Evolutionary conservation across 179 eudicot species (phyloP).

Genomic region (Sideroxylon spinosum): DNA sequence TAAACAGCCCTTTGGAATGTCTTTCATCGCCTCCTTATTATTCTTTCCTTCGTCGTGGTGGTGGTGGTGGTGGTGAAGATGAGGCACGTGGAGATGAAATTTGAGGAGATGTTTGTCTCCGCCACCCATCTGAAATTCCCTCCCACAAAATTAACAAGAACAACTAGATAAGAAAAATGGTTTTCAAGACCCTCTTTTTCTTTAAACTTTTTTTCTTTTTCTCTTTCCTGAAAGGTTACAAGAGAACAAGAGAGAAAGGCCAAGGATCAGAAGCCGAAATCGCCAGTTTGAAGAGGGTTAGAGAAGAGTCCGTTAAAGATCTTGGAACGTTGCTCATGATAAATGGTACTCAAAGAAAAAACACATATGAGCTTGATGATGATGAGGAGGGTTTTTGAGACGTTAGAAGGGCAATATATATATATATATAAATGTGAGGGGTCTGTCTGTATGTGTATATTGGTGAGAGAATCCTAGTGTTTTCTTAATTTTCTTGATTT

Average conservation of each 20-base stretch:
- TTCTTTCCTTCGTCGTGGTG: conserved; percentile 17
- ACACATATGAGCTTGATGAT: conserved; percentile 1
- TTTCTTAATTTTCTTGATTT: conserved; percentile 6
- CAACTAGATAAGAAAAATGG: neutral
- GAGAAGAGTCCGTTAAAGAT: conserved; percentile 58
- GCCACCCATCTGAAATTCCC: neutral
- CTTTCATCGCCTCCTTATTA: conserved; percentile 17
- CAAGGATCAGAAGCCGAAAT: conserved; percentile 80
- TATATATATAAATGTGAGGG: neutral
- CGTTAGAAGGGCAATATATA: neutral
- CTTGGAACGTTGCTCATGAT: conserved; percentile 82
- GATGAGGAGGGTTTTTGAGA: neutral
- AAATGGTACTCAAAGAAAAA: neutral
- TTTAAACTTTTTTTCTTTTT: neutral
- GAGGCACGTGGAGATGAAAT: conserved; percentile 16
- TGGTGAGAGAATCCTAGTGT: neutral
- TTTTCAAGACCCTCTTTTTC: no score
- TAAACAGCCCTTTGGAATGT: conserved; percentile 50
- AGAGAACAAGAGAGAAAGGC: conserved; percentile 57
- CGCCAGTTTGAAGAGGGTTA: conserved; percentile 53
- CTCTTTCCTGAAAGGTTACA: conserved; percentile 21
- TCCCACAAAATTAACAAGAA: neutral
- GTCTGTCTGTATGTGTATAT: neutral
- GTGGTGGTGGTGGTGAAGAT: neutral
- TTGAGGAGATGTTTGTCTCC: conserved; percentile 14